Conservation (phyloP, 2,329 filamentous ascomycete genomes). For the Colletotrichum phormii region DNA sequence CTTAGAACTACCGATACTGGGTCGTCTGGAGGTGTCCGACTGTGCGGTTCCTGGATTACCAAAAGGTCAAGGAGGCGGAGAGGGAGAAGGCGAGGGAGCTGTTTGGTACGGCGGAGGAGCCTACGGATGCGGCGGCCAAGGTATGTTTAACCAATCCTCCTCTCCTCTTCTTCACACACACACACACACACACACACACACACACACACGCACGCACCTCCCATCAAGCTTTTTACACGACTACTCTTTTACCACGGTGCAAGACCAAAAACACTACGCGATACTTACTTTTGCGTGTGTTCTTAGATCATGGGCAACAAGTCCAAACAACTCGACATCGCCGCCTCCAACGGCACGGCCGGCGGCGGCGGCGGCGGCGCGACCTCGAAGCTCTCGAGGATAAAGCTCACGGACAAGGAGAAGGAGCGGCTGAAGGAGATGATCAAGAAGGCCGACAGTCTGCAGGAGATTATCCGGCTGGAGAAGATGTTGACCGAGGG, state of each 20-base stretch:
- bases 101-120: constrained; percentile 83
- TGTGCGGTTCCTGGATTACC: constrained; percentile 91
- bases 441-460: constrained; percentile 87
- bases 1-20: constrained; percentile 91
- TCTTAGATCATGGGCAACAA: constrained; percentile 84
- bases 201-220: too few relatives aligned
- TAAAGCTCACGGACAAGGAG: constrained; percentile 90
- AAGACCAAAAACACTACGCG: background rate
- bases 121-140: constrained; percentile 82
- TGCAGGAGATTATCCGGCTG: constrained; percentile 89
- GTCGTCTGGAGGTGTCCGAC: constrained; percentile 87
- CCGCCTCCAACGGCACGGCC: constrained; percentile 55
- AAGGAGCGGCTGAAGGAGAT: constrained; percentile 85
- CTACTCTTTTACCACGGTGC: too few relatives aligned
- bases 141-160: constrained; percentile 48
- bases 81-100: constrained; percentile 80
- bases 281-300: constrained; percentile 1
- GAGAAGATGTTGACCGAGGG: constrained; percentile 96
- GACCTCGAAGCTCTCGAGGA: constrained; percentile 76
- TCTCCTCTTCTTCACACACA: background rate
- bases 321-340: constrained; percentile 77
- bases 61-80: constrained; percentile 90
- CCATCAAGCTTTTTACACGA: background rate
- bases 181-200: too few relatives aligned
- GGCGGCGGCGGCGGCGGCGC: constrained; percentile 45